These are phyloP conservation scores for Aspergillus fumigatus DNA, from an alignment of 2,329 filamentous ascomycete genomes.

Conservation along the genomic window DNA sequence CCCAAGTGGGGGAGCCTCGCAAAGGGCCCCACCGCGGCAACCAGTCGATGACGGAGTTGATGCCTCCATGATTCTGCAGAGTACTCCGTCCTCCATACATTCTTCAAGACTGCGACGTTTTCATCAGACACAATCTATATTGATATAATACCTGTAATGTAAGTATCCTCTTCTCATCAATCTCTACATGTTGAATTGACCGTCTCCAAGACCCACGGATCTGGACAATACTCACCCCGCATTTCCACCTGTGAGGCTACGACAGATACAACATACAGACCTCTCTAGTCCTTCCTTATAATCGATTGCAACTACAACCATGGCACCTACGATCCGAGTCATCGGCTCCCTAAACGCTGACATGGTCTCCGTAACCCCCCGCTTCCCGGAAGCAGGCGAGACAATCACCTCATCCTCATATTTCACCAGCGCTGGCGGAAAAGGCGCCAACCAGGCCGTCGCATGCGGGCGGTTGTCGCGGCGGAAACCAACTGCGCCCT, in stretches of 20 bases:
- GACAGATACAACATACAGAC: not conserved
- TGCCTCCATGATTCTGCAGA: not conserved
- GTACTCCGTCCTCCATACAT: too few species aligned
- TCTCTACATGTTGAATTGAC: not conserved
- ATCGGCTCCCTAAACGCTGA: slow-evolving; percentile 94
- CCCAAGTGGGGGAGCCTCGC: not conserved
- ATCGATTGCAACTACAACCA: slow-evolving; percentile 10
- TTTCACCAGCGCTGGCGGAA: slow-evolving; percentile 78
- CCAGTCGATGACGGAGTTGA: not conserved
- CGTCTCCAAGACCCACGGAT: not conserved
- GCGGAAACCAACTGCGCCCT: slow-evolving; percentile 28
- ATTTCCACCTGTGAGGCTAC: not conserved
- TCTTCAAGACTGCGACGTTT: not conserved
- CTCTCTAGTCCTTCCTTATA: too few species aligned
- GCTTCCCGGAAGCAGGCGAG: slow-evolving; percentile 79
- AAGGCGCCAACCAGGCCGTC: slow-evolving; percentile 93
- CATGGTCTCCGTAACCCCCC: slow-evolving; percentile 80
- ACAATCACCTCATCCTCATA: slow-evolving; percentile 78
- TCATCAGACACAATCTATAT: not conserved
- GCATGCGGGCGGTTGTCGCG: slow-evolving; percentile 79
- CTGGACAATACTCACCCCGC: not conserved
- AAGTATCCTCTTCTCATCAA: not conserved
- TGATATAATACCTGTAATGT: not conserved
- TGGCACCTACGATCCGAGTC: slow-evolving; percentile 62
- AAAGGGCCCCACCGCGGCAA: not conserved